Conservation (phyloP, 1,139 yeast species). For the Sporopachydermia cereana region DNA sequence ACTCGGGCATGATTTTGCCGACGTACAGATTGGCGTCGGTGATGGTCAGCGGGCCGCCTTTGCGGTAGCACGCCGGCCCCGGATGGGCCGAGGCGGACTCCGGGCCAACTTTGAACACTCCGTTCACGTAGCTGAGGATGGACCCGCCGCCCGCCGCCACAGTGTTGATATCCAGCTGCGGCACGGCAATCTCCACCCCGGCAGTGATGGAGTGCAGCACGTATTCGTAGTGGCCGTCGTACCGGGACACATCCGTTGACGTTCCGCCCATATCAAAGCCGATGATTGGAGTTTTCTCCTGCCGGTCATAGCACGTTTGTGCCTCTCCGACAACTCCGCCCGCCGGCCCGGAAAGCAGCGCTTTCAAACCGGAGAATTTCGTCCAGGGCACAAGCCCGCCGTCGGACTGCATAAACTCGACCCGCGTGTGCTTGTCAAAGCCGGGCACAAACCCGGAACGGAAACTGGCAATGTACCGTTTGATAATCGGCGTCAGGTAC, state of each 20-base stretch:
- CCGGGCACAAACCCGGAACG: constrained; percentile 49
- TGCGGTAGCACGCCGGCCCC: constrained; percentile 47
- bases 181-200: constrained; percentile 43
- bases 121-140: constrained; percentile 36
- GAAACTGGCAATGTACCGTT: constrained; percentile 47
- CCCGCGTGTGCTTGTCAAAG: constrained; percentile 19
- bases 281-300: constrained; percentile 29
- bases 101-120: constrained; percentile 43
- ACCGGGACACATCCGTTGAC: constrained; percentile 44
- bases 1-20: constrained; percentile 38
- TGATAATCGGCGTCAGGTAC: constrained; percentile 62
- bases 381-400: constrained; percentile 42
- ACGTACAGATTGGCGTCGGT: constrained; percentile 43
- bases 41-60: constrained; percentile 45
- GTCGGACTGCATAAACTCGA: constrained; percentile 48
- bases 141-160: constrained; percentile 56
- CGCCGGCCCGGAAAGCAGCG: constrained; percentile 46
- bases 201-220: constrained; percentile 45
- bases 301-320: constrained; percentile 32
- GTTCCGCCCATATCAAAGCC: constrained; percentile 58
- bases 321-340: constrained; percentile 52
- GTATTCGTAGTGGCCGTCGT: constrained; percentile 35
- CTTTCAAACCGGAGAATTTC: constrained; percentile 38
- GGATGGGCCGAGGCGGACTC: constrained; percentile 48
- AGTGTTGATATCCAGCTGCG: constrained; percentile 45